Conservation (phyloP, 768 basidiomycete species). For the Macrocybe gigantea region DNA sequence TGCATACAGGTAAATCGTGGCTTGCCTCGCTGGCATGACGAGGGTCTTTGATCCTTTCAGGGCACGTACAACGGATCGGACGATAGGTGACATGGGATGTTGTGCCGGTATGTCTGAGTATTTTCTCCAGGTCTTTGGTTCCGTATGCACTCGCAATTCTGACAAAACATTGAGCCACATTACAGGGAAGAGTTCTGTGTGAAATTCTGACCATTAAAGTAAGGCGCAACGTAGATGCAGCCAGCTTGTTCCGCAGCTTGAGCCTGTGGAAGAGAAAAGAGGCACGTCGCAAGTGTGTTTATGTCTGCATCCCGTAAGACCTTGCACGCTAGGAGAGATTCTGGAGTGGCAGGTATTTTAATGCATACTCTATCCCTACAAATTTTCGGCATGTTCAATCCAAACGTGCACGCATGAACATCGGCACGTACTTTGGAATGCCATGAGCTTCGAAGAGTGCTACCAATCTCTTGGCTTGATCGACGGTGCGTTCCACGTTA, state of each 20-base stretch:
- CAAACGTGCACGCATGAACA: background rate
- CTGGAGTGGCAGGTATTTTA: constrained; percentile 53
- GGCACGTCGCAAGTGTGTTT: constrained; percentile 46
- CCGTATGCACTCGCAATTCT: constrained; percentile 46
- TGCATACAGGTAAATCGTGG: background rate
- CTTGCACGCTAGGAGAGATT: constrained; percentile 44
- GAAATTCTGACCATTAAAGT: constrained; percentile 41
- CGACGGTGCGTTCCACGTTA: constrained; percentile 33
- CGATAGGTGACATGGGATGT: constrained; percentile 36
- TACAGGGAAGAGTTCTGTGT: background rate
- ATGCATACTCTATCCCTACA: constrained; percentile 45
- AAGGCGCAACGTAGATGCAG: constrained; percentile 48
- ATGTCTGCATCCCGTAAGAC: constrained; percentile 39
- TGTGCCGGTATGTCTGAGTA: constrained; percentile 30
- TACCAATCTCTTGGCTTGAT: constrained; percentile 36
- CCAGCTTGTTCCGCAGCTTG: constrained; percentile 47
- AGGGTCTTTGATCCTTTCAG: constrained; percentile 35
- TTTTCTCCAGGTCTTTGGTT: constrained; percentile 30
- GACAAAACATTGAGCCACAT: background rate
- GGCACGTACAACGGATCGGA: constrained; percentile 29
- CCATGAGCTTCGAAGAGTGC: constrained; percentile 34
- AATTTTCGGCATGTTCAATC: background rate
- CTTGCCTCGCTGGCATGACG: constrained; percentile 45
- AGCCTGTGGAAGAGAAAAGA: constrained; percentile 52
- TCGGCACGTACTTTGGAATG: constrained; percentile 27